Evolutionary conservation across 2,329 filamentous ascomycete species (phyloP).

Genomic region (Diaporthe longicolla): DNA sequence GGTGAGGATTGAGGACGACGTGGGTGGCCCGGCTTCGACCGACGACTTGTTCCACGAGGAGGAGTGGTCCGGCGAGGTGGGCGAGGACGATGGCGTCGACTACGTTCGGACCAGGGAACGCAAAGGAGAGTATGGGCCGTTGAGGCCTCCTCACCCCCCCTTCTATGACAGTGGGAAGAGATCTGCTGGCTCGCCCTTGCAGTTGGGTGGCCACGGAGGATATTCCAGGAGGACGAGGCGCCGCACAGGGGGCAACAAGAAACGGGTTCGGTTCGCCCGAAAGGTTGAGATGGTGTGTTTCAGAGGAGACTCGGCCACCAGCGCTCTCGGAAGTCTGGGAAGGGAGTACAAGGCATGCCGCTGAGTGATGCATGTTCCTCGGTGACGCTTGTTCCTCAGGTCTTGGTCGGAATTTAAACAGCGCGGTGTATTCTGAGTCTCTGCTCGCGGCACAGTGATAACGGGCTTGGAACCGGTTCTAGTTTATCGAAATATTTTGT

Average conservation of each 20-base stretch:
- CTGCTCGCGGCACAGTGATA: background rate
- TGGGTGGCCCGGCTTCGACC: no score
- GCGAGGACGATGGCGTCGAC: background rate
- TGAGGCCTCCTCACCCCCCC: background rate
- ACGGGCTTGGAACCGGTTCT: background rate
- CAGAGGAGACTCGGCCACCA: slow-evolving; percentile 15
- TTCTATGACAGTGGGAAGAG: background rate
- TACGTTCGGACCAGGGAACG: no score
- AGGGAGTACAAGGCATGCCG: background rate
- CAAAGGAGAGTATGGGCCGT: background rate
- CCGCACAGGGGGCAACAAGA: background rate
- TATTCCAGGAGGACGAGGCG: background rate
- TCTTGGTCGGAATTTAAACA: background rate
- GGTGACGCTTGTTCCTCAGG: background rate
- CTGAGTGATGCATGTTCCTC: background rate
- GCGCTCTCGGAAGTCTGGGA: background rate
- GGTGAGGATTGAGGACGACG: background rate
- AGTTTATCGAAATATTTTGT: background rate
- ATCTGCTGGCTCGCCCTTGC: background rate
- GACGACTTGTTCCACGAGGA: no score
- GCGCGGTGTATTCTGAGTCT: background rate
- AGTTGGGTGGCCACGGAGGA: background rate
- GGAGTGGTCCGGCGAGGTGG: no score
- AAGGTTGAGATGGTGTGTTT: slow-evolving; percentile 16
- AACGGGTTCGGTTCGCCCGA: slow-evolving; percentile 11